phyloP scores from a whole-genome alignment of 1,284 basidiomycete genomes.

The Pseudozyma sp. region DNA sequence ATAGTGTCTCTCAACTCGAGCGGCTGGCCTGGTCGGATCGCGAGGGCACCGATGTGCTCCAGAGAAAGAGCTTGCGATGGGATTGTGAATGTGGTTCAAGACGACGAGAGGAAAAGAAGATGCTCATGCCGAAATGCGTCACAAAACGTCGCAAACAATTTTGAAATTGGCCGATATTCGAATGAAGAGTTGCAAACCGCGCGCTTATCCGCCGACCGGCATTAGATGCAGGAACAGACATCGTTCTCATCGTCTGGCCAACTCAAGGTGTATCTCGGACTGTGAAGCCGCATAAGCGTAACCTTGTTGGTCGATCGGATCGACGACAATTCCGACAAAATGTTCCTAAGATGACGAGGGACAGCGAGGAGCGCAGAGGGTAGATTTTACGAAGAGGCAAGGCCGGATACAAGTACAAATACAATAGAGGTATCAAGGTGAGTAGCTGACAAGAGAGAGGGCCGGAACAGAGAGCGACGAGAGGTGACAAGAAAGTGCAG shows the following conservation, averaged over 20 bases:
- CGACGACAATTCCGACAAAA: too few relatives aligned
- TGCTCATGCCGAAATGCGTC: conserved; percentile 4
- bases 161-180: conserved; percentile 6
- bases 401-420: conserved; percentile 21
- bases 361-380: not conserved
- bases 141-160: conserved; percentile 8
- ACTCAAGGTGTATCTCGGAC: too few relatives aligned
- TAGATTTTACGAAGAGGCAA: not conserved
- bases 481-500: not conserved
- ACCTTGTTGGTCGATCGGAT: too few relatives aligned
- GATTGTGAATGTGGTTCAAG: conserved; percentile 8
- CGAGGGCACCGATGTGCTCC: not conserved
- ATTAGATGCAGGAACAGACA: not conserved
- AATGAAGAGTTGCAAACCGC: not conserved
- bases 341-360: too few relatives aligned
- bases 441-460: not conserved
- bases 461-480: not conserved
- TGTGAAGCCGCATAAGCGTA: too few relatives aligned
- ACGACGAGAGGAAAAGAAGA: not conserved
- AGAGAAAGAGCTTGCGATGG: not conserved
- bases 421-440: conserved; percentile 32
- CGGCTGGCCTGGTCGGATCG: not conserved
- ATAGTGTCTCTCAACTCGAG: too few relatives aligned
- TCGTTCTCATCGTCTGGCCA: not conserved
- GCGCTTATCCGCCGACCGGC: not conserved